Conservation (phyloP, 2,329 filamentous ascomycete species). For the Calycina herbarum region DNA sequence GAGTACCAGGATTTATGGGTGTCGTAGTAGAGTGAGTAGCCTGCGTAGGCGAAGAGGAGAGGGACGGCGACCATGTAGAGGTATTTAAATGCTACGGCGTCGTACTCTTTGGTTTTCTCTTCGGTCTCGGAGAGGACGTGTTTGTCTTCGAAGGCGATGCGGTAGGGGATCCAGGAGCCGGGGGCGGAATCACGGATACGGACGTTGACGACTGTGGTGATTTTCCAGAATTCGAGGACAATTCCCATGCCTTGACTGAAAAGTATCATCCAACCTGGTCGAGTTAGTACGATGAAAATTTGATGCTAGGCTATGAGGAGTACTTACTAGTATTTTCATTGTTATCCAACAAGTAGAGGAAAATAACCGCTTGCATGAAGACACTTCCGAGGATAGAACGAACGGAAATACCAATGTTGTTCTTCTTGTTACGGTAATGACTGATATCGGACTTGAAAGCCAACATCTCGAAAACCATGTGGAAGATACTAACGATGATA, state of each 20-base stretch:
- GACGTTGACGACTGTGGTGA: slow-evolving; percentile 93
- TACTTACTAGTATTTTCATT: slow-evolving; percentile 77
- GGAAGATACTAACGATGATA: slow-evolving; percentile 78
- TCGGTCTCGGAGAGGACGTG: slow-evolving; percentile 93
- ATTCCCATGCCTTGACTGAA: slow-evolving; percentile 74
- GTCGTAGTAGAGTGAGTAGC: slow-evolving; percentile 89
- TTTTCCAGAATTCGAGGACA: slow-evolving; percentile 83
- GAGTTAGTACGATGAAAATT: slow-evolving; percentile 7
- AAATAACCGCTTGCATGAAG: slow-evolving; percentile 95
- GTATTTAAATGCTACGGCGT: slow-evolving; percentile 96
- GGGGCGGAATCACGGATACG: slow-evolving; percentile 66
- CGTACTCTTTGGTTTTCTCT: slow-evolving; percentile 97
- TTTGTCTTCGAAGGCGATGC: slow-evolving; percentile 89
- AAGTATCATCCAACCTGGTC: slow-evolving; percentile 85
- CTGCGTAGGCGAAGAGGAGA: slow-evolving; percentile 82
- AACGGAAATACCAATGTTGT: slow-evolving; percentile 94
- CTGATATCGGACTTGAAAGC: slow-evolving; percentile 97
- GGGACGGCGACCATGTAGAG: slow-evolving; percentile 92
- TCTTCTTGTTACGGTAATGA: slow-evolving; percentile 99
- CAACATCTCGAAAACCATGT: slow-evolving; percentile 93
- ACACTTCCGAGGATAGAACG: slow-evolving; percentile 96
- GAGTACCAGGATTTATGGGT: slow-evolving; percentile 98
- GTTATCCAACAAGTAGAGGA: slow-evolving; percentile 96
- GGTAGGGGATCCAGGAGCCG: slow-evolving; percentile 74
- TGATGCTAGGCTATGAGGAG: neutral